Conservation (phyloP, 495 filamentous ascomycete genomes). For the Aspergillus nidulans region DNA sequence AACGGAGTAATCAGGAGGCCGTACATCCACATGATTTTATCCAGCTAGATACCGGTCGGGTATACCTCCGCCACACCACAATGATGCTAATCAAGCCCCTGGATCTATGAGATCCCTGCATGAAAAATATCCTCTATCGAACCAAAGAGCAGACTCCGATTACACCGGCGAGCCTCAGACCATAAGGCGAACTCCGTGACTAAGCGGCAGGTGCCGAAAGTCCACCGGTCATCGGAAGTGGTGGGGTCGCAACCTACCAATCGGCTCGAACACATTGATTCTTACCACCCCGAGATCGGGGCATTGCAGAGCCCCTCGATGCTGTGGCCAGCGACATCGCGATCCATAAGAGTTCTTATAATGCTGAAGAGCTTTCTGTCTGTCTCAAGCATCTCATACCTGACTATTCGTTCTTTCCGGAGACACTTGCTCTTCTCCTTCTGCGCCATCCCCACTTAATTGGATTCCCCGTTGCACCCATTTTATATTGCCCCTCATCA, state of each 20-base stretch:
- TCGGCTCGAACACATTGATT: slow-evolving; percentile 23
- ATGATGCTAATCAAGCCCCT: no score
- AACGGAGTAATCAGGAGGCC: neutral
- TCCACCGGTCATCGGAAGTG: slow-evolving; percentile 2
- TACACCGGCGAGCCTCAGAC: neutral
- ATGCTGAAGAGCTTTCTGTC: slow-evolving; percentile 20
- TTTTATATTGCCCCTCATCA: slow-evolving; percentile 49
- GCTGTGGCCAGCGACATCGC: slow-evolving; percentile 40
- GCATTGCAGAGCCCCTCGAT: slow-evolving; percentile 29
- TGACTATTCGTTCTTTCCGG: neutral
- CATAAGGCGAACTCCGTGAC: slow-evolving; percentile 2
- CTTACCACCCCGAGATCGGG: slow-evolving; percentile 45
- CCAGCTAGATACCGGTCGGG: neutral
- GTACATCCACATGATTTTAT: no score
- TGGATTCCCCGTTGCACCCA: neutral
- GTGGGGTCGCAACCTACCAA: slow-evolving; percentile 22
- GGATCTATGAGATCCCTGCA: neutral
- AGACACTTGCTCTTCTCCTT: slow-evolving; percentile 6
- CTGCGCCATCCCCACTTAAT: neutral
- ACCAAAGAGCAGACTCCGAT: slow-evolving; percentile 4
- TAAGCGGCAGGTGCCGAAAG: slow-evolving; percentile 10
- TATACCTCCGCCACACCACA: neutral
- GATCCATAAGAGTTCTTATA: slow-evolving; percentile 27
- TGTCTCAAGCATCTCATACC: neutral
- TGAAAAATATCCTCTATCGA: neutral